Percentiles rank a stretch among this genome's conserved stretches.
These are phyloP conservation scores for Sarocladiaceae sp. DNA, from an alignment of 2,329 filamentous ascomycete species.

Conservation along the genomic window DNA sequence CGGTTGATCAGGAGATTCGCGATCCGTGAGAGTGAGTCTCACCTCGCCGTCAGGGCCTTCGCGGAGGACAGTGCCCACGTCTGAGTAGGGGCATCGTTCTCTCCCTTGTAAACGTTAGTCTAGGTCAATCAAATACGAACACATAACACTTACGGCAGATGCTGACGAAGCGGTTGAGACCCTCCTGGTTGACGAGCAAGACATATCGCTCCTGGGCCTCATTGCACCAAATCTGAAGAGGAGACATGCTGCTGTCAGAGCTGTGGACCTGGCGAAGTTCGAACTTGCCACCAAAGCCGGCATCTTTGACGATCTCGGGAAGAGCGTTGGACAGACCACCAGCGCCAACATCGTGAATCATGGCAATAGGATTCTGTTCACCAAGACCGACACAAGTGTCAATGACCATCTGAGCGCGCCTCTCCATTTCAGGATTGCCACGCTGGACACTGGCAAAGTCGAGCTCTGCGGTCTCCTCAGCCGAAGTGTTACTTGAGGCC, in stretches of 20 bases:
- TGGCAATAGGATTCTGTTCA: slow-evolving; percentile 81
- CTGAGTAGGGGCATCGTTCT: slow-evolving; percentile 88
- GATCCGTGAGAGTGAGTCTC: slow-evolving; percentile 75
- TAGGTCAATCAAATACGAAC: slow-evolving; percentile 10
- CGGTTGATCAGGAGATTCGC: slow-evolving; percentile 70
- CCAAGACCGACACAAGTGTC: slow-evolving; percentile 87
- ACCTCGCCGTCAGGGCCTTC: slow-evolving; percentile 60
- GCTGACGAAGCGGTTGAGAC: slow-evolving; percentile 70
- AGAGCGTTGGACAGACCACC: slow-evolving; percentile 74
- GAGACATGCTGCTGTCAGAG: slow-evolving; percentile 87
- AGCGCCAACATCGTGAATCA: slow-evolving; percentile 97
- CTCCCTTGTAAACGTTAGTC: slow-evolving; percentile 43
- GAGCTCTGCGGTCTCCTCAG: slow-evolving; percentile 83
- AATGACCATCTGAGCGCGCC: slow-evolving; percentile 96
- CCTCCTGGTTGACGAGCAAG: slow-evolving; percentile 75
- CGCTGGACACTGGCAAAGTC: slow-evolving; percentile 97
- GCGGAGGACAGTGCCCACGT: slow-evolving; percentile 74
- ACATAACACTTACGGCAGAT: slow-evolving; percentile 49
- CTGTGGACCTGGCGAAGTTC: slow-evolving; percentile 93
- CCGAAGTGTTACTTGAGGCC: slow-evolving; percentile 84
- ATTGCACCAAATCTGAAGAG: slow-evolving; percentile 96
- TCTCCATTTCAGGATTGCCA: slow-evolving; percentile 94
- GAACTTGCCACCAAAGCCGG: slow-evolving; percentile 84
- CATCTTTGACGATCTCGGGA: slow-evolving; percentile 87
- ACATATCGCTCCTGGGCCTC: slow-evolving; percentile 97